These are phyloP conservation scores for Puccinia novopanici DNA, from an alignment of 1,284 basidiomycete species.

Conservation along the genomic window DNA sequence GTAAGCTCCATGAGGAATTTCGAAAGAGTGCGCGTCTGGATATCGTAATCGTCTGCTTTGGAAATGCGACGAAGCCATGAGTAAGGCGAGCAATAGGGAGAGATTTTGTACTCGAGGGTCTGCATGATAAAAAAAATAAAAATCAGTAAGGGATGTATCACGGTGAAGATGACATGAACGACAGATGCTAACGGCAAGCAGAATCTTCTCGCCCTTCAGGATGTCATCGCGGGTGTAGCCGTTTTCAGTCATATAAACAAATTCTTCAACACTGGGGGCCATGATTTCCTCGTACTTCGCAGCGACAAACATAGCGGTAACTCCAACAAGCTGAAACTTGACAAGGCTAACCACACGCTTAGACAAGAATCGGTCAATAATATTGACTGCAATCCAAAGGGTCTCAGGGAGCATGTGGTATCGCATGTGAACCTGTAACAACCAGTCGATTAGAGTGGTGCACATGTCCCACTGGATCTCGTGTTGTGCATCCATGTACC, in stretches of 20 bases:
- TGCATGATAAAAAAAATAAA: slow-evolving; percentile 54
- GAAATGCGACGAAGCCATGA: slow-evolving; percentile 98
- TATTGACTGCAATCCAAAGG: slow-evolving; percentile 70
- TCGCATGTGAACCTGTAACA: slow-evolving; percentile 68
- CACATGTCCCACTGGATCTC: slow-evolving; percentile 81
- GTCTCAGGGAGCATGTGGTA: slow-evolving; percentile 71
- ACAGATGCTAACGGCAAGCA: slow-evolving; percentile 66
- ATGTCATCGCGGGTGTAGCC: slow-evolving; percentile 93
- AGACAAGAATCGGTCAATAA: slow-evolving; percentile 69
- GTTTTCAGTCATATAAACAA: slow-evolving; percentile 95
- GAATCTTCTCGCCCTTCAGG: slow-evolving; percentile 93
- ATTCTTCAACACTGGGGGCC: slow-evolving; percentile 76
- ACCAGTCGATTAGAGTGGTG: slow-evolving; percentile 62
- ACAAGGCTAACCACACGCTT: slow-evolving; percentile 67
- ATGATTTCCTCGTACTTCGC: slow-evolving; percentile 67
- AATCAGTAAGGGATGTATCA: slow-evolving; percentile 49
- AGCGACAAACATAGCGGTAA: slow-evolving; percentile 69
- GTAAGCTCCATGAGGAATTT: slow-evolving; percentile 98
- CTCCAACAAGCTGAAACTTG: slow-evolving; percentile 69
- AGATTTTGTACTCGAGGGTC: slow-evolving; percentile 91
- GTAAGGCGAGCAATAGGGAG: slow-evolving; percentile 97
- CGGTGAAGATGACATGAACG: slow-evolving; percentile 24
- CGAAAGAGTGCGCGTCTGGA: slow-evolving; percentile 92
- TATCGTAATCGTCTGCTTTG: slow-evolving; percentile 98
- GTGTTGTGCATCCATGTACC: slow-evolving; percentile 91